Evolutionary conservation across 176 grass and related monocot species (phyloP).

Genomic region (Phyllostachys edulis): DNA sequence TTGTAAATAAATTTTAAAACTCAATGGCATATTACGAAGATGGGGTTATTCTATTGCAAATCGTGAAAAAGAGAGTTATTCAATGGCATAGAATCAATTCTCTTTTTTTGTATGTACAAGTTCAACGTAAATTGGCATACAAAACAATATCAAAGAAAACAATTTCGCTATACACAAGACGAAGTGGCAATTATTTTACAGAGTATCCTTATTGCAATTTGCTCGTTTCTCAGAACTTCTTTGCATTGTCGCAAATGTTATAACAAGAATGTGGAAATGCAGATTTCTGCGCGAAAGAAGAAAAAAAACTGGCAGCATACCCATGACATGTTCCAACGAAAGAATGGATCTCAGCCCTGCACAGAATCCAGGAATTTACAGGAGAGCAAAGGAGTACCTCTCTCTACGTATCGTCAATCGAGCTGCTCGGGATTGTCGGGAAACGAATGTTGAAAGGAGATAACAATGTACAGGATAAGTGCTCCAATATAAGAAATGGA

Average conservation of each 20-base stretch:
- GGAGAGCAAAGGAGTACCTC: slow-evolving; percentile 26
- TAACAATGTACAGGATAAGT: slow-evolving; percentile 35
- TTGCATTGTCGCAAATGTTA: slow-evolving; percentile 25
- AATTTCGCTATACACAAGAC: background rate
- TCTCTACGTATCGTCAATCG: background rate
- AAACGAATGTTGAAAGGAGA: slow-evolving; percentile 1
- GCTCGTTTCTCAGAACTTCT: background rate
- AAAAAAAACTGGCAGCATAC: slow-evolving; percentile 27
- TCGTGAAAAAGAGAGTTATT: too few species aligned
- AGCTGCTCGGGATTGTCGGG: background rate
- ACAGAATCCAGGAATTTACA: slow-evolving; percentile 34
- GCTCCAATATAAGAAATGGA: background rate
- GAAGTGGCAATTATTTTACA: slow-evolving; percentile 5
- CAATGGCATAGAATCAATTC: too few species aligned
- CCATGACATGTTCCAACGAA: slow-evolving; percentile 10
- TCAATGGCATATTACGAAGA: too few species aligned
- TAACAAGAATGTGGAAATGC: background rate
- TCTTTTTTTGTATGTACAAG: too few species aligned
- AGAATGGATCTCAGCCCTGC: slow-evolving; percentile 20
- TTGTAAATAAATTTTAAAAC: too few species aligned
- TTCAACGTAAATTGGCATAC: background rate
- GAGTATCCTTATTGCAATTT: background rate
- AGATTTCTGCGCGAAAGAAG: slow-evolving; percentile 22
- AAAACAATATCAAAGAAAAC: background rate
- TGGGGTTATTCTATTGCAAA: too few species aligned